Conservation (phyloP, 2,329 filamentous ascomycete genomes). For the Zymoseptoria crescenta region DNA sequence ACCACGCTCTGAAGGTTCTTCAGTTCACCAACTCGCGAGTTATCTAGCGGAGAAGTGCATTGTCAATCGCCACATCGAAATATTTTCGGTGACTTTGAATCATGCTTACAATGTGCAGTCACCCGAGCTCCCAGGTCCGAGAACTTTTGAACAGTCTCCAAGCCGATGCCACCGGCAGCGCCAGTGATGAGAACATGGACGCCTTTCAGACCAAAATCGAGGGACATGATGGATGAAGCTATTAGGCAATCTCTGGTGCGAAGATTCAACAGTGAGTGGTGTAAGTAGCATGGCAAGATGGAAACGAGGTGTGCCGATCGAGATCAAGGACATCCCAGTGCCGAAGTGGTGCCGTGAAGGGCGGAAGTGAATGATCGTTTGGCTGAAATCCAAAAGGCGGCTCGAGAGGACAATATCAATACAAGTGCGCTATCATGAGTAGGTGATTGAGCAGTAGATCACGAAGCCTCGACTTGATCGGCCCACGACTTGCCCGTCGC, state of each 20-base stretch:
- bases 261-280: background rate
- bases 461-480: conserved; percentile 35
- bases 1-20: conserved; percentile 18
- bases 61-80: conserved; percentile 2
- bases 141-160: conserved; percentile 31
- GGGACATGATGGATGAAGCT: conserved; percentile 18
- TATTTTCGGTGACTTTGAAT: too few species aligned
- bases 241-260: background rate
- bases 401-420: background rate
- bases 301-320: background rate
- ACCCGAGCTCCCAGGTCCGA: conserved; percentile 30
- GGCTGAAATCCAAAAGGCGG: background rate
- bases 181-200: conserved; percentile 32
- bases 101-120: conserved; percentile 37
- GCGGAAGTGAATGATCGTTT: background rate
- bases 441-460: background rate
- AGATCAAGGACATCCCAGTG: background rate
- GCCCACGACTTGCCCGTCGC: conserved; percentile 33
- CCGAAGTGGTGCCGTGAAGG: background rate
- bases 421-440: background rate
- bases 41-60: conserved; percentile 1
- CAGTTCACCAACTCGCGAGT: conserved; percentile 23
- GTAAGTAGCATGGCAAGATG: background rate
- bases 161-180: conserved; percentile 26
- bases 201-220: conserved; percentile 24